Base-by-base conservation (phyloP, 2,329 filamentous ascomycete species). In the Cryphonectria parasitica region DNA sequence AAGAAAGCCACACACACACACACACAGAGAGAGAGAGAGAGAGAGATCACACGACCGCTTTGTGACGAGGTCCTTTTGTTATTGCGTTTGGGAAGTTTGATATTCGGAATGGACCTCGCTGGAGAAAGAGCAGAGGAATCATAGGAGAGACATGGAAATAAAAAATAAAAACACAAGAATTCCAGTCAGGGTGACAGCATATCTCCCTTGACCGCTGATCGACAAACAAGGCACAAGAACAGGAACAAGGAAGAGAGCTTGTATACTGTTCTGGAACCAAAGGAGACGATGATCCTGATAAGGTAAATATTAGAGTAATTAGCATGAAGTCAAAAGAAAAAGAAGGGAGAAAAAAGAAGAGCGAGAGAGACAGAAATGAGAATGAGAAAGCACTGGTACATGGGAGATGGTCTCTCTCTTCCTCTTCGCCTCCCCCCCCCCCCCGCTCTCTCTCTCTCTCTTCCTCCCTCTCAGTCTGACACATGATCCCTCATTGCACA, bases 71-170 rank as follows among this genome's bases (percentile, higher is more conserved):
- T 17, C 34, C 22, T 22, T n/a, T n/a, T 61, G 8, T 61, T 61
- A 39, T 15, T 19, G 58, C 34, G 7, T n/a, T 5, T 36, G 31
- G 58, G 31, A 22, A 34, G 67, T 65, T 41, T 56, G 52, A 31
- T 62, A 68, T 58, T 65, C 39, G 49, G 69, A 64, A 64, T 61
- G 36, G 58, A 63, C 39, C 66, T 66, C 41, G 69, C 69, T 62
- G 61, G 41, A 39, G 67, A 43, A 67, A 69, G n/a, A 25, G 41
- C 22, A 58, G 25, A 52, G 3, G 34, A n/a, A 63, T 69, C 60
- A 67, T 52, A 64, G 54, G 58, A 19, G 15, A 43, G 61, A 68
- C 45, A 39, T 39, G 8, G 11, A 45, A 43, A 36, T 31, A 45
- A 10, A 58, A 41, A 49, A 63, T 34, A 43, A 25, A 43, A 41